Evolutionary conservation across 352 stramenopile genomes (phyloP).

Genomic region (Globisporangium orthogonon): DNA sequence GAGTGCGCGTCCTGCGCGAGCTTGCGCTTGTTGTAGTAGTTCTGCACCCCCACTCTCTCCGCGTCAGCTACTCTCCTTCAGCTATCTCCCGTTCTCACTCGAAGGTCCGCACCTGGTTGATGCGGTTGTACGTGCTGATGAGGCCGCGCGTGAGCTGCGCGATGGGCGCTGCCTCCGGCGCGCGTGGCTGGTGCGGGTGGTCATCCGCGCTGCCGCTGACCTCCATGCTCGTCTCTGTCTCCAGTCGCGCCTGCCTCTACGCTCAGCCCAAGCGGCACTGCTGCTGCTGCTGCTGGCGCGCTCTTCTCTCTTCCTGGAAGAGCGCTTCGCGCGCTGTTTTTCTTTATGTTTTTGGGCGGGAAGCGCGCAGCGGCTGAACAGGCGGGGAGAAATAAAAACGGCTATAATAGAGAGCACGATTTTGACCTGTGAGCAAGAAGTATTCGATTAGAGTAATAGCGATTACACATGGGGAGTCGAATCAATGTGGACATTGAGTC

Average conservation of each 20-base stretch:
- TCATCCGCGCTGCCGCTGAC: background rate
- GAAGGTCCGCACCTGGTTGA: slow-evolving; percentile 82
- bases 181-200: slow-evolving; percentile 15
- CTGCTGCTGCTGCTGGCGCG: background rate
- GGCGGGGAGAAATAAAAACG: background rate
- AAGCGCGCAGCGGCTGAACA: background rate
- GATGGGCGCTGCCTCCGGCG: slow-evolving; percentile 31
- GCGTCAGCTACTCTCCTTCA: background rate
- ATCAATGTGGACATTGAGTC: background rate
- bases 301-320: background rate
- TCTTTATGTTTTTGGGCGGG: background rate
- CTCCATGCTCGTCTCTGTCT: slow-evolving; percentile 8
- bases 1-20: slow-evolving; percentile 36
- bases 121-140: slow-evolving; percentile 96
- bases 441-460: background rate
- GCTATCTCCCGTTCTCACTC: background rate
- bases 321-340: background rate
- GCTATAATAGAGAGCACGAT: background rate
- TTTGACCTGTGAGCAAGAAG: background rate
- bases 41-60: slow-evolving; percentile 23
- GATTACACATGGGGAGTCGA: background rate
- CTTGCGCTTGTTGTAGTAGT: slow-evolving; percentile 79
- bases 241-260: background rate
- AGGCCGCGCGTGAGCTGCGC: slow-evolving; percentile 88
- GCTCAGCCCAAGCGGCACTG: background rate